phyloP scores from a whole-genome alignment of 208 protist species.

The Acanthamoeba royreba region DNA sequence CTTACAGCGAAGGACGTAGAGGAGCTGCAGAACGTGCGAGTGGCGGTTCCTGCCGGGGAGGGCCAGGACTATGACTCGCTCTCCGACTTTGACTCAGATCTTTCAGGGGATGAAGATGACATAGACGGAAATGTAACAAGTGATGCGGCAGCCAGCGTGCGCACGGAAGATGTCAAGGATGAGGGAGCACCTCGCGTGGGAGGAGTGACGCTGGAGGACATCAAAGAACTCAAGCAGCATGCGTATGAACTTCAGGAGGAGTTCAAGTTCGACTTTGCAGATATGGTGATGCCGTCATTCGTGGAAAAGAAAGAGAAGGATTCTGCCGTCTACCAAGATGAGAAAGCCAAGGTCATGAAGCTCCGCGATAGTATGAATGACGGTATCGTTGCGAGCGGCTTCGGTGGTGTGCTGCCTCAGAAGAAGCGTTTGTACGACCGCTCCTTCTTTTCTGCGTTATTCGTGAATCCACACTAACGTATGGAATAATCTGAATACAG shows the following conservation, averaged over 20 bases:
- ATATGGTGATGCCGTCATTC: background rate
- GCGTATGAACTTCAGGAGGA: background rate
- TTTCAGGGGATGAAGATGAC: background rate
- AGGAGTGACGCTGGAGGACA: background rate
- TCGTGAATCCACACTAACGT: background rate
- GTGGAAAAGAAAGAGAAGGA: background rate
- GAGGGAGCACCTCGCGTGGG: background rate
- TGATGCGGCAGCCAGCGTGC: no score
- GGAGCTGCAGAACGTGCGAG: background rate
- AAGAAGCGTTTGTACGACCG: no score
- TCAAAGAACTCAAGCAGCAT: background rate
- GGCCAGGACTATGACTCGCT: background rate
- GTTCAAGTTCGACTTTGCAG: constrained; percentile 10
- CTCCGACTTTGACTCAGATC: background rate
- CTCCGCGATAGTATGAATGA: background rate
- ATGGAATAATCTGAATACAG: background rate
- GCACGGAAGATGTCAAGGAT: background rate
- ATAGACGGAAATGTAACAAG: no score
- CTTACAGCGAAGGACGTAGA: background rate
- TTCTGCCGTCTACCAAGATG: background rate
- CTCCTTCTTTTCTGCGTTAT: background rate
- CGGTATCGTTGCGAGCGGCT: background rate
- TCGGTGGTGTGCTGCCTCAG: no score
- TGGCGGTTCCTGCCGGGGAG: background rate
- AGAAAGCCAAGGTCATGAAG: background rate